Evolutionary conservation across 306 rosid genomes (phyloP).

Genomic region (Castanea sativa): DNA sequence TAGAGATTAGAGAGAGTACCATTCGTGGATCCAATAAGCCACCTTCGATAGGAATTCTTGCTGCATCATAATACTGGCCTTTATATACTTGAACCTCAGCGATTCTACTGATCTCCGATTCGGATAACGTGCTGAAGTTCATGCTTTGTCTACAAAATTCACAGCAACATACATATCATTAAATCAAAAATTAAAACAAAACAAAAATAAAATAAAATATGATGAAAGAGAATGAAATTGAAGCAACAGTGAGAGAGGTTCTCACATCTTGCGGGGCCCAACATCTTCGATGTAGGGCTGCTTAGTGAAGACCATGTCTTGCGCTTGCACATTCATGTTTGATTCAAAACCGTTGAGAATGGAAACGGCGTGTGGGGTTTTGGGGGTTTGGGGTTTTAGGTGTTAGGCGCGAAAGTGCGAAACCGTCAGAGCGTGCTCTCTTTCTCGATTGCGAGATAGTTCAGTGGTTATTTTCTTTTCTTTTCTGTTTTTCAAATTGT

Average conservation of each 20-base stretch:
- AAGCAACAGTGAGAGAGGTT: too few species aligned
- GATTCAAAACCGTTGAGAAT: not conserved
- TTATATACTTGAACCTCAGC: slow-evolving; percentile 70
- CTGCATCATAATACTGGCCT: slow-evolving; percentile 48
- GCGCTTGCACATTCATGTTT: slow-evolving; percentile 29
- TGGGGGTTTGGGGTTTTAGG: not conserved
- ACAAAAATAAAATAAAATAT: not conserved
- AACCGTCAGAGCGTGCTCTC: too few species aligned
- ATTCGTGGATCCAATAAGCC: slow-evolving; percentile 84
- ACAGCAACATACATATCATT: not conserved
- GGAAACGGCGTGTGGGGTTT: not conserved
- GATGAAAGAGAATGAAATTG: not conserved
- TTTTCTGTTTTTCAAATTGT: too few species aligned
- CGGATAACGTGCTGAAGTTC: slow-evolving; percentile 59
- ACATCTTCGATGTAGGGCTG: slow-evolving; percentile 72
- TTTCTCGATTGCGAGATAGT: too few species aligned
- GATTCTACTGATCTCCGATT: slow-evolving; percentile 56
- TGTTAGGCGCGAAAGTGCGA: not conserved
- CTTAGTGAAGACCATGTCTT: slow-evolving; percentile 60
- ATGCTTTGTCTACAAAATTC: slow-evolving; percentile 53
- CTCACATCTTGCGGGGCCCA: slow-evolving; percentile 68
- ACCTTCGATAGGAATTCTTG: slow-evolving; percentile 33
- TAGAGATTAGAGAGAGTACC: slow-evolving; percentile 40
- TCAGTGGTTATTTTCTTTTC: too few species aligned
- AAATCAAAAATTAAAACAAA: not conserved